These are phyloP conservation scores for Prunus mongolica DNA, from an alignment of 306 rosid genomes.

Conservation along the genomic window DNA sequence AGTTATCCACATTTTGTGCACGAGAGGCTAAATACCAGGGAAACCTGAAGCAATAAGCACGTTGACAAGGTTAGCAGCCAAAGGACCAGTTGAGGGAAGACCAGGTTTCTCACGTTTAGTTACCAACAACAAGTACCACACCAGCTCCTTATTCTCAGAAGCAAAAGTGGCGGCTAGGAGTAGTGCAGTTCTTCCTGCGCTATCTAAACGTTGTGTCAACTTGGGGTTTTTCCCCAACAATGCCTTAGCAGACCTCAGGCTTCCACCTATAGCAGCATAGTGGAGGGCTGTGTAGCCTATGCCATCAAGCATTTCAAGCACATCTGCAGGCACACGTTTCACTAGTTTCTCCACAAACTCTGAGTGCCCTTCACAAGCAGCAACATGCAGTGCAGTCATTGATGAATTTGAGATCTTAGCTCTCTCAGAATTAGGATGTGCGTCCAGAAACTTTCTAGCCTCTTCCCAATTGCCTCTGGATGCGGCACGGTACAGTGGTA, in stretches of 20 bases:
- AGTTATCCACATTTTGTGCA: neutral
- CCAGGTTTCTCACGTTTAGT: conserved; percentile 39
- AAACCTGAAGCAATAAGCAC: conserved; percentile 14
- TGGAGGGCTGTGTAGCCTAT: conserved; percentile 2
- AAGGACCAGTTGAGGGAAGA: conserved; percentile 39
- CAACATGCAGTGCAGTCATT: conserved; percentile 13
- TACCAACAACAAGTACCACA: conserved; percentile 45
- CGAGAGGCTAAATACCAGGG: neutral
- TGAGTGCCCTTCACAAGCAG: conserved; percentile 7
- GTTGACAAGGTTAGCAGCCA: conserved; percentile 9
- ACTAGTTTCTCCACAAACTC: conserved; percentile 7
- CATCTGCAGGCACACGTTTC: neutral
- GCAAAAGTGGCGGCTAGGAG: conserved; percentile 27
- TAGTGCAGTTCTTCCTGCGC: conserved; percentile 41
- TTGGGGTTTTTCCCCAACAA: conserved; percentile 32
- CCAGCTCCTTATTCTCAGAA: conserved; percentile 34
- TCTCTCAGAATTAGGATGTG: conserved; percentile 33
- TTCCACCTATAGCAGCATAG: conserved; percentile 32
- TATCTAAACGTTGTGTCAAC: conserved; percentile 26
- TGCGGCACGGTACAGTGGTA: conserved; percentile 42
- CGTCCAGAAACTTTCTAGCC: conserved; percentile 31
- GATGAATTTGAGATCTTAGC: conserved; percentile 27
- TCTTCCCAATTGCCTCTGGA: conserved; percentile 47
- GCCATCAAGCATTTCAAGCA: neutral
- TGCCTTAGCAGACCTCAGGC: conserved; percentile 33